These are phyloP conservation scores for Cryphonectria naterciae DNA, from an alignment of 2,329 filamentous ascomycete genomes.

Conservation along the genomic window DNA sequence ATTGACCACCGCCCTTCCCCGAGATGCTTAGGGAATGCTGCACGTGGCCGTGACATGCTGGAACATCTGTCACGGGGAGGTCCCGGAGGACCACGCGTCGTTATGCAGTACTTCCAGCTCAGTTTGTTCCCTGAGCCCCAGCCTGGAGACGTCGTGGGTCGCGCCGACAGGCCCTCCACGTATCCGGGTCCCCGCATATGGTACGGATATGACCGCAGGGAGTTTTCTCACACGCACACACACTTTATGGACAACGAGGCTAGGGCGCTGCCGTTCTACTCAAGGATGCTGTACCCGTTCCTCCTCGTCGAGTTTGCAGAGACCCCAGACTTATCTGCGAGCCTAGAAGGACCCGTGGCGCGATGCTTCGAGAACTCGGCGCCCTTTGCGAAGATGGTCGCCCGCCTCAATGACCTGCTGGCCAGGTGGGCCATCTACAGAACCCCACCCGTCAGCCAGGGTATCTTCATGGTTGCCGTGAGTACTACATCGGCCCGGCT, in stretches of 20 bases:
- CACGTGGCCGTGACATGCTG: too few species aligned
- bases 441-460: background rate
- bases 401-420: background rate
- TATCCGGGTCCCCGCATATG: background rate
- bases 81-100: too few species aligned
- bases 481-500: background rate
- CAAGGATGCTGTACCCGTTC: background rate
- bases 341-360: background rate
- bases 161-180: background rate
- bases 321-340: background rate
- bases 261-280: background rate
- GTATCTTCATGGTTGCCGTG: background rate
- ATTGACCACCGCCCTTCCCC: too few species aligned
- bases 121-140: background rate
- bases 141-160: background rate
- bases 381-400: background rate
- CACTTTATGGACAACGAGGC: background rate
- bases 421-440: background rate
- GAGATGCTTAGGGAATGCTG: too few species aligned
- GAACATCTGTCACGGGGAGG: background rate
- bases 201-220: background rate
- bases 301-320: background rate
- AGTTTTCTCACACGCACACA: background rate
- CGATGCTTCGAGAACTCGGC: background rate
- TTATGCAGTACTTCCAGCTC: background rate